phyloP scores from a whole-genome alignment of 2,329 filamentous ascomycete genomes.

The Cladosporium sp. region DNA sequence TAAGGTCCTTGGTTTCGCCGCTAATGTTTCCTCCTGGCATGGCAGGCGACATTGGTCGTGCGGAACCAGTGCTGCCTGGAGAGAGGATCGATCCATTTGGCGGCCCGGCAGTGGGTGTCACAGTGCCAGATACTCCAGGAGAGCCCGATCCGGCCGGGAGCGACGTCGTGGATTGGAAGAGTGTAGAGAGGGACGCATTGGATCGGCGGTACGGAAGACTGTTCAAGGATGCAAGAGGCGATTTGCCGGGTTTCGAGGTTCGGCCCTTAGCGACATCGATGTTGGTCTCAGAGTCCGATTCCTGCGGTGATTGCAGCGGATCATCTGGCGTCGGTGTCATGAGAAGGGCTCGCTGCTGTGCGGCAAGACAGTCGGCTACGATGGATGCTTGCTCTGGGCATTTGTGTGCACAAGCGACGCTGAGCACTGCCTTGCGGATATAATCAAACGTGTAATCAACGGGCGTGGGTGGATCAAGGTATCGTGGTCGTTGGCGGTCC shows the following conservation, averaged over 20 bases:
- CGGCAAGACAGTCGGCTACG: slow-evolving; percentile 2
- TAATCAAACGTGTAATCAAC: neutral
- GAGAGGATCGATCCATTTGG: slow-evolving; percentile 42
- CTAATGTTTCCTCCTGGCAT: slow-evolving; percentile 38
- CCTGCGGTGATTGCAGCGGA: slow-evolving; percentile 63
- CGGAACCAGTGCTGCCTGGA: slow-evolving; percentile 29
- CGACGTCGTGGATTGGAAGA: slow-evolving; percentile 49
- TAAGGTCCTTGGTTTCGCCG: slow-evolving; percentile 51
- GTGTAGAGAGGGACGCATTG: slow-evolving; percentile 49
- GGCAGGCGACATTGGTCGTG: slow-evolving; percentile 34
- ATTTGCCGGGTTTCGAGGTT: slow-evolving; percentile 34
- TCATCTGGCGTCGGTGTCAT: slow-evolving; percentile 67
- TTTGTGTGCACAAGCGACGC: slow-evolving; percentile 13
- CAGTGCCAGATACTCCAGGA: slow-evolving; percentile 33
- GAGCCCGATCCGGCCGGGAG: slow-evolving; percentile 32
- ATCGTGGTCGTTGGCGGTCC: neutral
- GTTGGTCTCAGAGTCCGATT: slow-evolving; percentile 63
- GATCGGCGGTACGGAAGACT: slow-evolving; percentile 52
- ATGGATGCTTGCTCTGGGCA: slow-evolving; percentile 11
- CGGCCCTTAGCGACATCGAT: slow-evolving; percentile 53
- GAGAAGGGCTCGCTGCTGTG: slow-evolving; percentile 15
- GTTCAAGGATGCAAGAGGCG: slow-evolving; percentile 58
- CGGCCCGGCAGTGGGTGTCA: slow-evolving; percentile 36
- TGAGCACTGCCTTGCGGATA: neutral
- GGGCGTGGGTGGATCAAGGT: neutral